Evolutionary conservation across 2,329 filamentous ascomycete species (phyloP).

Genomic region (Colletotrichum sp.): DNA sequence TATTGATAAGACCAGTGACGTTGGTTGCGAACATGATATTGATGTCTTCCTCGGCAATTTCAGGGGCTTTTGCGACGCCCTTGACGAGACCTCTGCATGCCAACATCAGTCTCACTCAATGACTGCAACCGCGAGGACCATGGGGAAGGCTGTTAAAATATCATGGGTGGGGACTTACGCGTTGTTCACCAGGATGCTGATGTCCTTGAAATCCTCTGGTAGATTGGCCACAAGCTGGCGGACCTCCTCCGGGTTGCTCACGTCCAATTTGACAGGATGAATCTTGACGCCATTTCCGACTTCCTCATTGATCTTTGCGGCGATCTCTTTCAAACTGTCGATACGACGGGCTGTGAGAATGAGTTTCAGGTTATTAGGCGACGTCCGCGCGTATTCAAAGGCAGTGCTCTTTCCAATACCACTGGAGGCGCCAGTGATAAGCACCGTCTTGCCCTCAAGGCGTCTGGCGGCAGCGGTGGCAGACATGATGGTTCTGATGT

Average conservation of each 20-base stretch:
- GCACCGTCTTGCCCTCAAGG: slow-evolving; percentile 89
- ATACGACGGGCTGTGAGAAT: slow-evolving; percentile 88
- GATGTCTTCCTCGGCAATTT: slow-evolving; percentile 83
- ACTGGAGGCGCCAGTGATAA: slow-evolving; percentile 91
- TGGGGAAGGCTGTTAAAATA: neutral
- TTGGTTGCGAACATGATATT: slow-evolving; percentile 91
- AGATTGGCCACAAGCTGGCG: slow-evolving; percentile 73
- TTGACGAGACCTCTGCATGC: slow-evolving; percentile 78
- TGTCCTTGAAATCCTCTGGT: slow-evolving; percentile 81
- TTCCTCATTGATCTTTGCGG: slow-evolving; percentile 76
- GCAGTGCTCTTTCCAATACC: slow-evolving; percentile 86
- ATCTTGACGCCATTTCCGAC: slow-evolving; percentile 83
- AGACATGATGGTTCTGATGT: slow-evolving; percentile 43
- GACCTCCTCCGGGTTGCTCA: slow-evolving; percentile 80
- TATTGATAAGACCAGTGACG: slow-evolving; percentile 91
- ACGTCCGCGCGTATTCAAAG: slow-evolving; percentile 90
- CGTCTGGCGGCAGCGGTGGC: slow-evolving; percentile 76
- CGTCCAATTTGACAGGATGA: slow-evolving; percentile 82
- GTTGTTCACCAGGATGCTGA: slow-evolving; percentile 94
- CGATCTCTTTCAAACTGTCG: slow-evolving; percentile 78
- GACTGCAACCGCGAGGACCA: neutral
- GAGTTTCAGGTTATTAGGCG: slow-evolving; percentile 79
- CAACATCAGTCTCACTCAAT: slow-evolving; percentile 10
- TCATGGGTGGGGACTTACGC: slow-evolving; percentile 62
- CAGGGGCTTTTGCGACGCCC: slow-evolving; percentile 83